These are phyloP conservation scores for Cyberlindnera saturnus DNA, from an alignment of 805 yeast genomes.

Conservation along the genomic window DNA sequence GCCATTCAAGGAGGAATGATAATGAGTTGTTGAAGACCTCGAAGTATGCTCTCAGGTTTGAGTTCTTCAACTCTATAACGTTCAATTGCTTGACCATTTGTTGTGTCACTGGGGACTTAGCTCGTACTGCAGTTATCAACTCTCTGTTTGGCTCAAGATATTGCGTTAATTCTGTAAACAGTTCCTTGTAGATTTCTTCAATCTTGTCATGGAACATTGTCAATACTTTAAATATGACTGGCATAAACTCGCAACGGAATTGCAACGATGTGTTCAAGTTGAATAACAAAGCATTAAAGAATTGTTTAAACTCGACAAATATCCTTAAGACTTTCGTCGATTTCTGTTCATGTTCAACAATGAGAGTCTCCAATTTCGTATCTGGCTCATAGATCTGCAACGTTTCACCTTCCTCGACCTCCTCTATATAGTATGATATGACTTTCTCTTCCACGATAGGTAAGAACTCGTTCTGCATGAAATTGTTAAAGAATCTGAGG, in stretches of 20 bases:
- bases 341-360: background rate
- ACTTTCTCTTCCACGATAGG: conserved; percentile 58
- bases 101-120: conserved; percentile 3
- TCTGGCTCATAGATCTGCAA: conserved; percentile 25
- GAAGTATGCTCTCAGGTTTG: conserved; percentile 27
- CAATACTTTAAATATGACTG: conserved; percentile 19
- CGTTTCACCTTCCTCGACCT: conserved; percentile 34
- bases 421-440: conserved; percentile 42
- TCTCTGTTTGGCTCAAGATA: conserved; percentile 21
- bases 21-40: conserved; percentile 33
- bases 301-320: conserved; percentile 17
- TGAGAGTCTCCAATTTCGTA: background rate
- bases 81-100: conserved; percentile 8
- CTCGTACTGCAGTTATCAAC: conserved; percentile 9
- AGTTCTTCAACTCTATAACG: conserved; percentile 17
- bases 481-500: conserved; percentile 46
- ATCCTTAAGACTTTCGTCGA: conserved; percentile 10
- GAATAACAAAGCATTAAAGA: conserved; percentile 16
- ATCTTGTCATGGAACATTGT: conserved; percentile 19
- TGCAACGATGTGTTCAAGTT: conserved; percentile 23
- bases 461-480: conserved; percentile 59
- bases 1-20: conserved; percentile 26
- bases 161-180: conserved; percentile 16
- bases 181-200: conserved; percentile 18
- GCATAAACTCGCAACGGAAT: conserved; percentile 21